Percentiles rank a stretch among this genome's conserved stretches.
These are phyloP conservation scores for Puccinia coronata DNA, from an alignment of 1,284 basidiomycete genomes.

Conservation along the genomic window DNA sequence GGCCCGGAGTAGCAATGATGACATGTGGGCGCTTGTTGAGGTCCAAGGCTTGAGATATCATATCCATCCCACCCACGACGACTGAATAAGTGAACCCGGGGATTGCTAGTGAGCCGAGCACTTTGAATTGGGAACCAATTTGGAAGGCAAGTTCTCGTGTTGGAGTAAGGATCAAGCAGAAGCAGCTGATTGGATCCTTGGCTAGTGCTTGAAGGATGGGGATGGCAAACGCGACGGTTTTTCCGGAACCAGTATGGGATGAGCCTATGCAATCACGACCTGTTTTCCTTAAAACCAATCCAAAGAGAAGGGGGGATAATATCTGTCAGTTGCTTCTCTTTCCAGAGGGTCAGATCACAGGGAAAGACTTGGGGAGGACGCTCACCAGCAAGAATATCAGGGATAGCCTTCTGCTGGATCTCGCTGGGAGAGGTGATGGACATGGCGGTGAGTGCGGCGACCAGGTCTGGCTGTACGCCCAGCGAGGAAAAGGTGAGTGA, in stretches of 20 bases:
- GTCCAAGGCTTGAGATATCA: conserved; percentile 90
- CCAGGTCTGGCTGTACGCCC: conserved; percentile 72
- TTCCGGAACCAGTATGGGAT: too few relatives aligned
- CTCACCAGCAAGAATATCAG: conserved; percentile 74
- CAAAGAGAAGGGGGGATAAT: neutral
- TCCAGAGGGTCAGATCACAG: too few relatives aligned
- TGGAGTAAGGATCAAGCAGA: conserved; percentile 87
- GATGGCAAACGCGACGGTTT: conserved; percentile 94
- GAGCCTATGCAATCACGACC: conserved; percentile 93
- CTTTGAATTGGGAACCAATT: conserved; percentile 92
- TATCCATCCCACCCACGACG: conserved; percentile 97
- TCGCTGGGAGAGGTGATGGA: conserved; percentile 83
- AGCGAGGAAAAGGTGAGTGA: conserved; percentile 61
- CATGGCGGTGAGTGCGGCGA: conserved; percentile 73
- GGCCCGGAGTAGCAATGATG: conserved; percentile 92
- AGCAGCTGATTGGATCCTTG: conserved; percentile 87
- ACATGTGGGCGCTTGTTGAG: conserved; percentile 84
- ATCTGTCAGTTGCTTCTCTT: too few relatives aligned
- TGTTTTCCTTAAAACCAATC: conserved; percentile 58
- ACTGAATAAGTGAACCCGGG: conserved; percentile 72
- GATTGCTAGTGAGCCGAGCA: conserved; percentile 78
- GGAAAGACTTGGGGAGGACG: neutral
- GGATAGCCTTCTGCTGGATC: conserved; percentile 87
- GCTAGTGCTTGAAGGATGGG: conserved; percentile 89
- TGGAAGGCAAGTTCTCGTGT: conserved; percentile 96